These are phyloP conservation scores for Syzygium jambos DNA, from an alignment of 345 rosid species.

Conservation along the genomic window DNA sequence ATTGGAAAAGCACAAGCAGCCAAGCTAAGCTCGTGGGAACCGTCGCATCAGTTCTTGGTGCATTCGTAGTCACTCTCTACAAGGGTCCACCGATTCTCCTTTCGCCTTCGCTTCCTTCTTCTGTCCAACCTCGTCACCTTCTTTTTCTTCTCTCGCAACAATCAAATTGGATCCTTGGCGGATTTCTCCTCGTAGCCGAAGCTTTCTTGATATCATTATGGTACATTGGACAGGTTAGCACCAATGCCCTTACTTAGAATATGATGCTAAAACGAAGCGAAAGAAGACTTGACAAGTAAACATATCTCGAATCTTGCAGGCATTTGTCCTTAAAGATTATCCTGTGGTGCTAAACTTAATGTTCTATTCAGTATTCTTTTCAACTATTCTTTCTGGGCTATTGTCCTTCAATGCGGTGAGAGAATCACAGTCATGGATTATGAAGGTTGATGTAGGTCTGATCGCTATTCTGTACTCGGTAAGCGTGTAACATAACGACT, in stretches of 20 bases:
- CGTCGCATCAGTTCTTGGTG: conserved; percentile 12
- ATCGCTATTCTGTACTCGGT: background rate
- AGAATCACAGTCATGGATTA: background rate
- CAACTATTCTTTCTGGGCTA: background rate
- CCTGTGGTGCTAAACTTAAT: conserved; percentile 2
- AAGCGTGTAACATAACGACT: background rate
- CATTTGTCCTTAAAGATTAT: conserved; percentile 2
- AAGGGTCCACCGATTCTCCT: conserved; percentile 6
- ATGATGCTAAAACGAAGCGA: background rate
- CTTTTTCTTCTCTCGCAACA: background rate
- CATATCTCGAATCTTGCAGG: conserved; percentile 5
- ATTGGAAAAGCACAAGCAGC: conserved; percentile 8
- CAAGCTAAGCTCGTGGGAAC: conserved; percentile 11
- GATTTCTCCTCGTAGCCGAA: conserved; percentile 3
- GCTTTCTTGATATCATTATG: conserved; percentile 1
- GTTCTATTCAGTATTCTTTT: background rate
- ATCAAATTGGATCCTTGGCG: conserved; percentile 11
- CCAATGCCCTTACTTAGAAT: background rate
- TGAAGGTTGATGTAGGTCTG: background rate
- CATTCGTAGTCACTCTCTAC: conserved; percentile 10
- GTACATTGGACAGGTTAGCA: conserved; percentile 12
- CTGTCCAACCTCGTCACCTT: background rate
- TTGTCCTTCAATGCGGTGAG: background rate
- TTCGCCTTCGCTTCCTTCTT: background rate
- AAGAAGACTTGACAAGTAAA: background rate